These are phyloP conservation scores for Fusarium chlamydosporum DNA, from an alignment of 2,329 filamentous ascomycete genomes.

Conservation along the genomic window DNA sequence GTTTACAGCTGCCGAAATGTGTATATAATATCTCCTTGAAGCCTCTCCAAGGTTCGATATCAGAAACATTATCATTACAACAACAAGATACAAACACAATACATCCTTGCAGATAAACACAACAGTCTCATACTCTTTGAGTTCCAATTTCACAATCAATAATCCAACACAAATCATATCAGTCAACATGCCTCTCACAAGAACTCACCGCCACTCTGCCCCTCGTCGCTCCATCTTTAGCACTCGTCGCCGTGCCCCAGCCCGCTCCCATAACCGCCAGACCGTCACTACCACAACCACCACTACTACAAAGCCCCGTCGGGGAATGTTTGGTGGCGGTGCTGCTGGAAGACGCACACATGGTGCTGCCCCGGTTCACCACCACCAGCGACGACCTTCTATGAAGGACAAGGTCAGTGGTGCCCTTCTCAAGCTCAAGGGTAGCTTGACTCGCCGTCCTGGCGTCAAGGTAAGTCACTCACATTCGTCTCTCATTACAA, in stretches of 20 bases:
- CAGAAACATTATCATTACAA: constrained; percentile 2
- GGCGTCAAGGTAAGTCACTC: constrained; percentile 73
- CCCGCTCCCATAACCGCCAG: constrained; percentile 43
- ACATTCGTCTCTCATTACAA: neutral
- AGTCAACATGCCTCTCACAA: constrained; percentile 53
- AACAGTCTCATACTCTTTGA: neutral
- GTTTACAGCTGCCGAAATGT: constrained; percentile 4
- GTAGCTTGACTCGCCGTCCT: constrained; percentile 75
- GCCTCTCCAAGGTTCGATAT: neutral
- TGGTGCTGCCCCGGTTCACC: constrained; percentile 60
- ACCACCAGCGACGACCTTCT: constrained; percentile 76
- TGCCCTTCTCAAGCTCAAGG: constrained; percentile 80
- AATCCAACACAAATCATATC: neutral
- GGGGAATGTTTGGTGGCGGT: constrained; percentile 60
- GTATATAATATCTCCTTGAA: constrained; percentile 33
- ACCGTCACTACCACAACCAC: constrained; percentile 57
- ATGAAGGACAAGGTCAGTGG: constrained; percentile 85
- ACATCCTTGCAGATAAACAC: constrained; percentile 13
- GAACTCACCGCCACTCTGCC: constrained; percentile 46
- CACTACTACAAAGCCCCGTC: constrained; percentile 58
- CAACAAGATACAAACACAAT: constrained; percentile 28
- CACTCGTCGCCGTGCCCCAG: constrained; percentile 46
- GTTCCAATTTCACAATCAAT: neutral
- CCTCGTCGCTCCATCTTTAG: constrained; percentile 50
- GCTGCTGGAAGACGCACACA: constrained; percentile 56